Conservation (phyloP, 2,329 filamentous ascomycete genomes). For the Colletotrichum siamense region DNA sequence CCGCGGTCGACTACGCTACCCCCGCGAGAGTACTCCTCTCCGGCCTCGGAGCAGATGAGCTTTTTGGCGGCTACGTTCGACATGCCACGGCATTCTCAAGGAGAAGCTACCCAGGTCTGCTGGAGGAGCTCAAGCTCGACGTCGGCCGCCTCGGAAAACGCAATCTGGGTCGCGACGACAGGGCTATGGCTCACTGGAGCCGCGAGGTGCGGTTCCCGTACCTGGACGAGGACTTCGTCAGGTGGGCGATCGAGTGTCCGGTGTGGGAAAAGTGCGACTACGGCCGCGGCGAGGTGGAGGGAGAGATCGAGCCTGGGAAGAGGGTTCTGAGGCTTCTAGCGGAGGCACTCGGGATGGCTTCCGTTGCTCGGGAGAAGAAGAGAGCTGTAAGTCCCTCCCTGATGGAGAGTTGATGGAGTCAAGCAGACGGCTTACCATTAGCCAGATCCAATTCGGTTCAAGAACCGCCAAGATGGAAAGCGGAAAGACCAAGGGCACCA, state of each 20-base stretch:
- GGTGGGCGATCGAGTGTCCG: constrained; percentile 75
- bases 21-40: constrained; percentile 85
- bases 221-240: constrained; percentile 86
- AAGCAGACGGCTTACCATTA: background rate
- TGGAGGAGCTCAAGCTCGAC: constrained; percentile 85
- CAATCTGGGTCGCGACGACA: constrained; percentile 94
- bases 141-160: constrained; percentile 85
- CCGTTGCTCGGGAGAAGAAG: constrained; percentile 87
- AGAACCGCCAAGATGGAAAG: constrained; percentile 84
- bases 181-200: constrained; percentile 88
- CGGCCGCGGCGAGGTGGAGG: constrained; percentile 23
- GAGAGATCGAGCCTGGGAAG: constrained; percentile 77
- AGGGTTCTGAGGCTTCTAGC: constrained; percentile 80
- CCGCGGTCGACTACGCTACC: constrained; percentile 61
- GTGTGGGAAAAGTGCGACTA: constrained; percentile 93
- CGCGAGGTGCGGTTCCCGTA: constrained; percentile 90
- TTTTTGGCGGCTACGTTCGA: constrained; percentile 91
- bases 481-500: constrained; percentile 72
- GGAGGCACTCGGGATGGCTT: constrained; percentile 72
- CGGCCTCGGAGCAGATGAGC: constrained; percentile 92
- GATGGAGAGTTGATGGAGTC: too few relatives aligned
- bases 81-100: constrained; percentile 79
- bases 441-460: constrained; percentile 80
- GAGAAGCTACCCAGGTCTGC: constrained; percentile 71
- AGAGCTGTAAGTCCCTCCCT: constrained; percentile 67